Base-by-base conservation (phyloP, 805 yeast species). In the Debaryomyces maramus region DNA sequence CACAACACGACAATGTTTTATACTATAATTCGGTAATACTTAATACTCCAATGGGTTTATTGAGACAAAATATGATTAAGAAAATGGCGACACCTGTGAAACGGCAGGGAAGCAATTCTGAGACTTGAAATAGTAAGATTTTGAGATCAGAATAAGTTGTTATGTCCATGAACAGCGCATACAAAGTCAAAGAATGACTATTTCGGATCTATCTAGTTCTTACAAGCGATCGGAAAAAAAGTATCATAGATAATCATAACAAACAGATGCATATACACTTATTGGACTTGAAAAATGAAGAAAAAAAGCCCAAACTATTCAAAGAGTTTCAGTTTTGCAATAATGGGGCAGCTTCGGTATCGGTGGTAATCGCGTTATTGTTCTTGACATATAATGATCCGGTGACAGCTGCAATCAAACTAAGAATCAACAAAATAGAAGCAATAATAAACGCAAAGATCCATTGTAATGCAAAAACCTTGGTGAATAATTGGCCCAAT, bases 401-500 rank as follows among this genome's bases (percentile, higher is more conserved):
- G 38, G 69, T 59, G 30, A 60, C 46, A 43, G 77, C 67, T 26
- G 75, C 73, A 21, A 77, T 60, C 13, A 77, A 50, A 5, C 85
- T 68, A 35, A 73, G 58, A 15, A 81, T 52, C 41, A 81, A 72
- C 56, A 83, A 71, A 21, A 81, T 39, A 4, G 77, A 81, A 7
- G 85, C 63, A 45, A 85, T 85, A 39, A 76, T 60, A 47, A 84
- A 79, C 3, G 89, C 95, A 67, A 87, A 87, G 48, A 84, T 77
- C 95, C 95, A 87, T 67, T 87, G 95, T 48, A 87, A 71, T 2
- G 91, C 91, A 64, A 87, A 73, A 26, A 79, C 67, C 63, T 77
- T 83, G 34, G 80, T 76, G 55, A 80, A 71, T 39, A 87, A 57
- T 63, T 87, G 96, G 39, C 83, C 83, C 32, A 84, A 66, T 3